Evolutionary conservation across 1,139 yeast genomes (phyloP).

Genomic region (Scheffersomyces illinoinensis): DNA sequence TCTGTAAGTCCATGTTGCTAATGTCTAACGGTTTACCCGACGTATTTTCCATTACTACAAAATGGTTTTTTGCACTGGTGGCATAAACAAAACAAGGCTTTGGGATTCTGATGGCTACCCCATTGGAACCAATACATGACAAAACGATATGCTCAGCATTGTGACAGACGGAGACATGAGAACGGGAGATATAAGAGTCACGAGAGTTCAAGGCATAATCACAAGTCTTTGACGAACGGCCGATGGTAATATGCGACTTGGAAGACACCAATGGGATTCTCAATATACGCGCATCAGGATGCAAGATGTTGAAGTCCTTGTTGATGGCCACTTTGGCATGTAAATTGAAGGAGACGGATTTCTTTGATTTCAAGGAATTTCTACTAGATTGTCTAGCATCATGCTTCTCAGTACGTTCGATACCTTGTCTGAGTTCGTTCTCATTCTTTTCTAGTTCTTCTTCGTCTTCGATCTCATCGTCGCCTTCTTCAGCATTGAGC

Average conservation of each 20-base stretch:
- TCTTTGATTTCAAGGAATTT: slow-evolving; percentile 1
- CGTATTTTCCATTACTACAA: slow-evolving; percentile 32
- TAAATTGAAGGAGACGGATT: slow-evolving; percentile 9
- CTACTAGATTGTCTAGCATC: background rate
- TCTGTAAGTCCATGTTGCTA: slow-evolving; percentile 12
- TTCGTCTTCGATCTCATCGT: slow-evolving; percentile 2
- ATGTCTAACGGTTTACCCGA: slow-evolving; percentile 20
- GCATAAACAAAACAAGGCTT: slow-evolving; percentile 38
- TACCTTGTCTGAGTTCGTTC: background rate
- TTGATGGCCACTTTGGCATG: slow-evolving; percentile 19
- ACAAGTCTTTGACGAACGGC: slow-evolving; percentile 66
- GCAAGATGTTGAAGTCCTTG: slow-evolving; percentile 39
- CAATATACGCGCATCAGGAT: slow-evolving; percentile 39
- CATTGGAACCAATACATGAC: slow-evolving; percentile 71
- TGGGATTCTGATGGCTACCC: slow-evolving; percentile 64
- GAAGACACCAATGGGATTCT: slow-evolving; percentile 34
- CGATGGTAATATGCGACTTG: slow-evolving; percentile 40
- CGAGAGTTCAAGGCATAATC: slow-evolving; percentile 55
- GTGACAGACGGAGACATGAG: slow-evolving; percentile 50
- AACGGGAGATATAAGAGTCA: slow-evolving; percentile 66
- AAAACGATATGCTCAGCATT: slow-evolving; percentile 32
- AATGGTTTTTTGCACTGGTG: slow-evolving; percentile 27
- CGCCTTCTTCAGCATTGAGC: slow-evolving; percentile 11
- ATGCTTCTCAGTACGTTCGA: background rate
- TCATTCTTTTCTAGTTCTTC: background rate